Base-by-base conservation (phyloP, 495 filamentous ascomycete genomes). In the Lepidopterella palustris region DNA sequence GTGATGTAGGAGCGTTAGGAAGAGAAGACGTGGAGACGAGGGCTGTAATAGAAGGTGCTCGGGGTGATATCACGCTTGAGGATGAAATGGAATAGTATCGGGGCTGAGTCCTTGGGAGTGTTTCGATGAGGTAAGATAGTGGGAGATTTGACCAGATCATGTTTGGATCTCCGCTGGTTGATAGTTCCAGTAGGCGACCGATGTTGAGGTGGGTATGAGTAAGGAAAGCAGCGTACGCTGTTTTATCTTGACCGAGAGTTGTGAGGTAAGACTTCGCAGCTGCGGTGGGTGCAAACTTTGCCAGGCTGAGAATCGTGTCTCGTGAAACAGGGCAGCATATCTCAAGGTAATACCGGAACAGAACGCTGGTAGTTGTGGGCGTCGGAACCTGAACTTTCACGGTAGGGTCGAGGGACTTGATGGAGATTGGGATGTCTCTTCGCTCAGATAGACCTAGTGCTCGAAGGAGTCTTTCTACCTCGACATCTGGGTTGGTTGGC, bases 1-100 rank as follows among this genome's bases (percentile, higher is more conserved):
- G 10, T 2, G 13, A 13, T 42, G 35, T 42, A 3, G 35, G 35
- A 42, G 35, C 35, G 35, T 42, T 42, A 42, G 10, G 3, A 9
- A 74, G 58, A 2, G 67, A 55, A 0, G 65, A 66, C 28, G 70
- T 68, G 13, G 72, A 67, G 18, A 78, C 76, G 21, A 77, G 67
- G 6, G 72, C 75, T 0, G 79, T 80, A 51, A 80, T 74, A 5
- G 76, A 68, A 21, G 73, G 64, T 32, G 71, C 67, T 15, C 76
- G 73, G 0, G 78, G 74, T 6, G 72, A 67, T 39, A 80, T 67
- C 6, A 78, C 67, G 13, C 73, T 75, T 27, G 74, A 78, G 6
- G 78, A 80, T 15, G 79, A 80, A 63, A 82, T 82, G 53, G 78
- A 81, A 67, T 82, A 82, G 67, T 77, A 78, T 29, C 79, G 76